phyloP scores from a whole-genome alignment of 257 asterid genomes.

The Sherardia arvensis region DNA sequence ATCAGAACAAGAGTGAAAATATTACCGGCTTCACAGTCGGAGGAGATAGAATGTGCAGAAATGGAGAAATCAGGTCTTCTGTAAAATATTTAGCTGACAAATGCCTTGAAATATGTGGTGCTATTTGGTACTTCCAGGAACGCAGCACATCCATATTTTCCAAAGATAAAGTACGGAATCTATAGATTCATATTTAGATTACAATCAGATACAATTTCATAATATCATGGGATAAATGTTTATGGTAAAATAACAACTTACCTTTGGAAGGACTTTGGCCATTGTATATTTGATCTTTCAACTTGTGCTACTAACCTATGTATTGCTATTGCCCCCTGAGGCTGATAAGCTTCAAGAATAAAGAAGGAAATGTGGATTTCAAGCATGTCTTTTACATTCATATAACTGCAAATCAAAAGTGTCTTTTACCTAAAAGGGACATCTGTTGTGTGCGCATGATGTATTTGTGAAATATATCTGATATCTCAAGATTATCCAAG shows the following conservation, averaged over 20 bases:
- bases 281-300: conserved; percentile 67
- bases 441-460: conserved; percentile 74
- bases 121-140: conserved; percentile 63
- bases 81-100: conserved; percentile 66
- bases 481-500: conserved; percentile 58
- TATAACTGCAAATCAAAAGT: conserved; percentile 15
- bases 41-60: conserved; percentile 85
- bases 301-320: conserved; percentile 70
- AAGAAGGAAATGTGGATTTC: conserved; percentile 14
- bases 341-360: conserved; percentile 71
- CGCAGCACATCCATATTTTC: conserved; percentile 73
- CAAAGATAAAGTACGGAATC: conserved; percentile 48
- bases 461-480: conserved; percentile 60
- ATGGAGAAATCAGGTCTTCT: conserved; percentile 68
- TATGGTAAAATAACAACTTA: conserved; percentile 16
- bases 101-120: conserved; percentile 85
- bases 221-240: background rate
- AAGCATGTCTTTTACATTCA: conserved; percentile 1
- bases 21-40: conserved; percentile 80
- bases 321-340: conserved; percentile 62
- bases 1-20: background rate
- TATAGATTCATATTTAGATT: conserved; percentile 24
- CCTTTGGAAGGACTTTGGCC: conserved; percentile 97
- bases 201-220: conserved; percentile 5
- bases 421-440: conserved; percentile 66